phyloP scores from a whole-genome alignment of 148 eudicot genomes.

The Cornus controversa region DNA sequence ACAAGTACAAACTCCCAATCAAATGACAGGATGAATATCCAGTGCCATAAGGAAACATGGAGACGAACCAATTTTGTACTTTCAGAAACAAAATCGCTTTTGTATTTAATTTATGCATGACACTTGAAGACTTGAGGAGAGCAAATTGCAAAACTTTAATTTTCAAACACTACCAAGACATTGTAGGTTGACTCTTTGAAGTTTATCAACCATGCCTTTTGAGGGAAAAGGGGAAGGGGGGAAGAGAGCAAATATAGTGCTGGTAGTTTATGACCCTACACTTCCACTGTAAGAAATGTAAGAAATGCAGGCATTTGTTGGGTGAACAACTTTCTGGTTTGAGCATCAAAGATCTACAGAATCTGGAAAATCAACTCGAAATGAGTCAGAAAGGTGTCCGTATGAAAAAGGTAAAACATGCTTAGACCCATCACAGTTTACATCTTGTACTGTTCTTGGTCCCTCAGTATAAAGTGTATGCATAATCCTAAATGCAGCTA shows the following conservation, averaged over 20 bases:
- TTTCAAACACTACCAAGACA: neutral
- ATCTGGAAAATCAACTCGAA: conserved; percentile 72
- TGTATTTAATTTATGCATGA: too few relatives aligned
- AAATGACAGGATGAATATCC: neutral
- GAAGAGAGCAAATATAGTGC: neutral
- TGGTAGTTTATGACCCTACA: neutral
- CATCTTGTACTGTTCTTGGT: neutral
- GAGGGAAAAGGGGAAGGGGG: neutral
- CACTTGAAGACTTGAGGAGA: neutral
- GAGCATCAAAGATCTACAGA: conserved; percentile 60
- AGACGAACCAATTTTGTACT: neutral
- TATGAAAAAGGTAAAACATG: conserved; percentile 47
- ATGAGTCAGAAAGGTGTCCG: conserved; percentile 60
- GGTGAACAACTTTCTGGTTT: conserved; percentile 84
- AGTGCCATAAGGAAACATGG: neutral
- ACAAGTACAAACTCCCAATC: neutral
- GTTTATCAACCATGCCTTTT: neutral
- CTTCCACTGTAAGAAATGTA: conserved; percentile 15
- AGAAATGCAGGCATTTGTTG: conserved; percentile 61
- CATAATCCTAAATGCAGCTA: conserved; percentile 10
- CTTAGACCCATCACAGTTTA: neutral
- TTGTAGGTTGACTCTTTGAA: neutral
- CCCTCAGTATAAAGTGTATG: neutral
- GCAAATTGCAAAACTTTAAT: too few relatives aligned
- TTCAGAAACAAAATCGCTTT: neutral